Base-by-base conservation (phyloP, 139 green algal genomes). In the Trebouxia sp. region DNA sequence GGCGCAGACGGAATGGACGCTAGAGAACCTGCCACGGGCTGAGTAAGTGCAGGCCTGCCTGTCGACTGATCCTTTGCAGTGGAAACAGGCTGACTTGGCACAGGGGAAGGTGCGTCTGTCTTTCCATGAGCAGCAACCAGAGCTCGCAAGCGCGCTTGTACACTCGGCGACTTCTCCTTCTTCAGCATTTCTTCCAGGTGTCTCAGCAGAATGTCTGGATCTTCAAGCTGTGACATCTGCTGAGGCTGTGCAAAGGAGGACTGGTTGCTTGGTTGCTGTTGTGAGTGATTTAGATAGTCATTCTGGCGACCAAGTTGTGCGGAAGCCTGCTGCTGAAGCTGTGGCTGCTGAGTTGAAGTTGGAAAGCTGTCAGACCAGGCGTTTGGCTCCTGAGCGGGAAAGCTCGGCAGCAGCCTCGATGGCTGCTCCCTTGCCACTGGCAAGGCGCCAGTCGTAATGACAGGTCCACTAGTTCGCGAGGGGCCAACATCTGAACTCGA, bases 401-500 rank as follows among this genome's bases (percentile, higher is more conserved):
- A 15, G 20, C 43, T 5, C 28, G 62, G 11, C 14, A 72, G 32
- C 20, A 43, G 43, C n/a, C 32, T 45, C 6, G 62, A 35, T 72
- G 62, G 62, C 35, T 72, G 62, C 32, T 72, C 62, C 9, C 28
- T 45, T 30, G 62, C 62, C 6, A 72, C 62, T 30, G 62, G 62
- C 15, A 72, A 45, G 43, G 62, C 62, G 26, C 62, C 62, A 42
- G 62, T 72, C n/a, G 62, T 72, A 28, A 72, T 72, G 1, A 72
- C 32, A 45, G 62, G 62, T n/a, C 62, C 62, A 43, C 15, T n/a
- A 11, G 32, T 32, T 8, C 62, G 35, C 26, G 62, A 45, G 5
- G 62, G 62, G 32, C 12, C 62, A 72, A 35, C 62, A 72, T 5
- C 28, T 9, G 22, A 7, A 24, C 62, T 72, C 15, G 43, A 43